Evolutionary conservation across 306 rosid genomes (phyloP), one percentile per base, ranked within the genome.

Genomic region (Casuarina cunninghamiana): DNA sequence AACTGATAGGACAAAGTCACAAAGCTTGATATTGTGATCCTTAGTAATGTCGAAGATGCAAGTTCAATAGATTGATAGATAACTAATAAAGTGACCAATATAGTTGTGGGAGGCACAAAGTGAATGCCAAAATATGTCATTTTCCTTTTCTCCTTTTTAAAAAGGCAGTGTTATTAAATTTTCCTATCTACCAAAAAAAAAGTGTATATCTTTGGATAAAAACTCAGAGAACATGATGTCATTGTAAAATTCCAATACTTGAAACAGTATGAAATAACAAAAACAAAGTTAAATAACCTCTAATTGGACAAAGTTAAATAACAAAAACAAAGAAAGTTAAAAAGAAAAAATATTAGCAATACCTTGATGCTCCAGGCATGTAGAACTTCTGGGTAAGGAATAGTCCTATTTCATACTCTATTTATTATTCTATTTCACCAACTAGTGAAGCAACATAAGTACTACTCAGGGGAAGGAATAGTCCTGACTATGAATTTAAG

Each of bases 281-380:
- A 26, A 26, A 26, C 26, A 26, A 26, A 26, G 1, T 26, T 26
- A 26, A 26, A 26, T 26, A 26, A 26, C 32, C 32, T 26, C 32
- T 66, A 44, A 26, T 43, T 26, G 13, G 74, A 51, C 53, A 46
- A 69, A 41, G 38, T 41, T 61, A 63, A 81, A 26, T 35, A 39
- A 61, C 12, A 72, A n/a, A 67, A 76, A 74, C 6, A 68, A 75
- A 38, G 54, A 37, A 80, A 62, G 43, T 39, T 45, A 71, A 66
- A 53, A 73, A 79, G 26, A 69, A 3, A 50, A 19, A 58, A 11
- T 54, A 63, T 21, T 74, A 72, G 67, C 42, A 71, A 75, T 86
- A 95, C 97, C 90, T 95, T 46, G 97, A 95, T 73, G 97, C 97
- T 86, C 93, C 99, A 51, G 83, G 75, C 99, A 95, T 89, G 84